phyloP scores from a whole-genome alignment of 2,329 filamentous ascomycete species.

The Trichophyton benhamiae region DNA sequence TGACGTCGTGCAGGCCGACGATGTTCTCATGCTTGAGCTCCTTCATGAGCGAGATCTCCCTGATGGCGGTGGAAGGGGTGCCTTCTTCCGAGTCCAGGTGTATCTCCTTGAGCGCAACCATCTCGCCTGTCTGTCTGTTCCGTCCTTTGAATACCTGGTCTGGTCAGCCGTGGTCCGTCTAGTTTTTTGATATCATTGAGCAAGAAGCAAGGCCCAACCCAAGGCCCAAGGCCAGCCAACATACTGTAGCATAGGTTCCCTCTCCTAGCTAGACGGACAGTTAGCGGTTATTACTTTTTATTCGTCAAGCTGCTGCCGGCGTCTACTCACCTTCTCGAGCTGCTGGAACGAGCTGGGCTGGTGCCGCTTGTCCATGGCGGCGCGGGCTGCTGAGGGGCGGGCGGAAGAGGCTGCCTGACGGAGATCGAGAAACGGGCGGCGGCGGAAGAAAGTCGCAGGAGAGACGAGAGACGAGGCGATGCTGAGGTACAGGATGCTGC shows the following conservation, averaged over 20 bases:
- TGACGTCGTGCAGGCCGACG: conserved; percentile 92
- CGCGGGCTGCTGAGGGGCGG: conserved; percentile 4
- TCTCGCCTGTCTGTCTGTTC: conserved; percentile 90
- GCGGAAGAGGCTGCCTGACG: conserved; percentile 6
- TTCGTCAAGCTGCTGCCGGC: background rate
- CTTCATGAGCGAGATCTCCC: conserved; percentile 98
- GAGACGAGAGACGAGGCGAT: conserved; percentile 26
- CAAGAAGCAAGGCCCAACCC: no score
- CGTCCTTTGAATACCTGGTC: conserved; percentile 90
- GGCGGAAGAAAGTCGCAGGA: conserved; percentile 27
- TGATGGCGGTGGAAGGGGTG: conserved; percentile 91
- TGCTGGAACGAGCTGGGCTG: conserved; percentile 98
- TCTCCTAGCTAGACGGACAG: conserved; percentile 57
- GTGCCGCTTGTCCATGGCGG: conserved; percentile 72
- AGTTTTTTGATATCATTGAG: no score
- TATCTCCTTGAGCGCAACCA: conserved; percentile 95
- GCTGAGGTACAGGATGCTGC: conserved; percentile 17
- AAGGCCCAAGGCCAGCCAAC: conserved; percentile 18
- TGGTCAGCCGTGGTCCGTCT: no score
- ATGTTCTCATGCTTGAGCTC: conserved; percentile 99
- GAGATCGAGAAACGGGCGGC: conserved; percentile 10
- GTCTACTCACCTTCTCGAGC: conserved; percentile 59
- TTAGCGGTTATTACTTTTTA: background rate
- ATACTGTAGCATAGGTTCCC: conserved; percentile 93
- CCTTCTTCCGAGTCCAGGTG: conserved; percentile 98